Evolutionary conservation across 345 rosid genomes (phyloP).

Genomic region (Lepidium aucheri): DNA sequence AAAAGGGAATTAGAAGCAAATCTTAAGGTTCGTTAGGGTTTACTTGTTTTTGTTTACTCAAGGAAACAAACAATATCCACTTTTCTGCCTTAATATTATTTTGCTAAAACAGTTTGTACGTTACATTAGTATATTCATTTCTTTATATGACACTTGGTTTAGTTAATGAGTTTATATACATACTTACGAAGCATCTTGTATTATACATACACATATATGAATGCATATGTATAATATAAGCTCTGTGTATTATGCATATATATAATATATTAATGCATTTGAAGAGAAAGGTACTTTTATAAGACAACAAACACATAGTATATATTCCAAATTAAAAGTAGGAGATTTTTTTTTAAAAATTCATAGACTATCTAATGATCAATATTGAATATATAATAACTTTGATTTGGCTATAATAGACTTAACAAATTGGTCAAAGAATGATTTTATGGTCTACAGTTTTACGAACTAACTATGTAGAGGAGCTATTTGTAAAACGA

Average conservation of each 20-base stretch:
- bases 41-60: slow-evolving; percentile 30
- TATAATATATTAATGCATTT: no score
- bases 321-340: neutral
- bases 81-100: slow-evolving; percentile 28
- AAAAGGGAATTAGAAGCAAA: slow-evolving; percentile 56
- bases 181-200: neutral
- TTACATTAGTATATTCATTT: neutral
- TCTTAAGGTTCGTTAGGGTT: slow-evolving; percentile 30
- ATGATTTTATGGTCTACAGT: neutral
- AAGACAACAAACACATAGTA: neutral
- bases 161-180: neutral
- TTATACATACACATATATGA: no score
- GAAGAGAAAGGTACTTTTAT: no score
- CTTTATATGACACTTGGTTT: neutral
- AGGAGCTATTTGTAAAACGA: slow-evolving; percentile 12
- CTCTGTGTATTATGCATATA: no score
- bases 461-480: slow-evolving; percentile 8
- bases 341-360: no score
- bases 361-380: no score
- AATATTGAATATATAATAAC: no score
- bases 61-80: slow-evolving; percentile 43
- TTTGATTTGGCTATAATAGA: no score
- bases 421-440: neutral
- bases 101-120: slow-evolving; percentile 13
- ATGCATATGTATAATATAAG: no score